Base-by-base conservation (phyloP, 495 filamentous ascomycete species). In the Trichoderma reesei region DNA sequence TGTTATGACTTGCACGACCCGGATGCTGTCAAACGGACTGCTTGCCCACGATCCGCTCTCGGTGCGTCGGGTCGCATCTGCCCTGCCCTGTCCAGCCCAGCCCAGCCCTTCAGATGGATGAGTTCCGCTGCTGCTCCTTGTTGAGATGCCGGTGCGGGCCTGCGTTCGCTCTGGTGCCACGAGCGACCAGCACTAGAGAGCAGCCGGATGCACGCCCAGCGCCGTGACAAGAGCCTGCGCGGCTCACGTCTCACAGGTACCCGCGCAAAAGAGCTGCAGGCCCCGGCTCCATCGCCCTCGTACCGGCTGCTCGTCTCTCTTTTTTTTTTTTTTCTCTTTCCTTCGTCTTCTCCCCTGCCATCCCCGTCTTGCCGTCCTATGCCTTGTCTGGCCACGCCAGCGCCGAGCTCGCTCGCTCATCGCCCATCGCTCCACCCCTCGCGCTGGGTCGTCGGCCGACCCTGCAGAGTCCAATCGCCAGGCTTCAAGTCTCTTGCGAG, bases 161-260 rank as follows among this genome's bases (percentile, higher is more conserved):
- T 31, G 5, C 18, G 1, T n/a, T 31, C 20, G 51, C 16, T 46
- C 42, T 56, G 51, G 51, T 33, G 51, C 13, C 51, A 31, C 51
- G 51, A 26, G 13, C 51, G 5, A 51, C n/a, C n/a, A n/a, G n/a
- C n/a, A n/a, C n/a, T n/a, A n/a, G n/a, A n/a, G n/a, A n/a, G 51
- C 20, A 56, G 51, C 20, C 16, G 11, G 31, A 13, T 8, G 7
- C 16, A 48, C 13, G 5, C 13, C 8, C 20, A 18, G 1, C 51
- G 8, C 51, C 20, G 51, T 56, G 51, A 39, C 51, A 34, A 18
- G 51, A 13, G 34, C 20, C 16, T 48, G 44, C 16, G 20, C 44
- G 44, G 44, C 44, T 56, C 51, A 56, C 51, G 51, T 56, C 51
- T 31, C 51, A 56, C 51, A 56, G 51, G 51, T 56, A 56, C 51